Conservation (phyloP, 2,329 filamentous ascomycete genomes). For the Ploettnerulaceae sp. region DNA sequence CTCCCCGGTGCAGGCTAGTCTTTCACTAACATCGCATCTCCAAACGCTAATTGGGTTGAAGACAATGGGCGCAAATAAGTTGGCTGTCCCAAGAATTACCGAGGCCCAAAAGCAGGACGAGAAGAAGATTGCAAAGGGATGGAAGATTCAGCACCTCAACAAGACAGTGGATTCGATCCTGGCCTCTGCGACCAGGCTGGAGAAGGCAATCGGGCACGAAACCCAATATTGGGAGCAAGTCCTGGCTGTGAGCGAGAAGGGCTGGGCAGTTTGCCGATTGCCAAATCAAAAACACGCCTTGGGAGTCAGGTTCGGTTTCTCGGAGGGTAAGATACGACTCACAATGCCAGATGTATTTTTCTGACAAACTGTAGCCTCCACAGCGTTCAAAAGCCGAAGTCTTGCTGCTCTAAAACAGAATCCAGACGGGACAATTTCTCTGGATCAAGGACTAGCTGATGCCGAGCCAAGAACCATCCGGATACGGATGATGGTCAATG, state of each 20-base stretch:
- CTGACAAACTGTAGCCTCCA: too few species aligned
- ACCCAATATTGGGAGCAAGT: slow-evolving; percentile 87
- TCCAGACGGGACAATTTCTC: slow-evolving; percentile 66
- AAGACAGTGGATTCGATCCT: slow-evolving; percentile 69
- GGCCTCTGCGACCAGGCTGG: slow-evolving; percentile 65
- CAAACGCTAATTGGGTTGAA: slow-evolving; percentile 69
- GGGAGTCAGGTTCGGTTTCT: slow-evolving; percentile 84
- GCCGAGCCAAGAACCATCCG: slow-evolving; percentile 56
- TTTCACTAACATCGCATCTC: slow-evolving; percentile 65
- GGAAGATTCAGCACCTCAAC: slow-evolving; percentile 73
- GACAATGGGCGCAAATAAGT: slow-evolving; percentile 64
- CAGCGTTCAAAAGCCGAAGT: slow-evolving; percentile 63
- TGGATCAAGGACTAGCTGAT: slow-evolving; percentile 56
- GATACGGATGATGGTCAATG: slow-evolving; percentile 58
- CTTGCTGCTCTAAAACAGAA: slow-evolving; percentile 73
- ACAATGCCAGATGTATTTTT: too few species aligned
- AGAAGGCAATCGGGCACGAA: slow-evolving; percentile 74
- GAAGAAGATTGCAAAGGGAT: slow-evolving; percentile 58
- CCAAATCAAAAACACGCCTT: slow-evolving; percentile 69
- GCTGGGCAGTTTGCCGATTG: slow-evolving; percentile 80
- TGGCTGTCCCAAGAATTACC: slow-evolving; percentile 56
- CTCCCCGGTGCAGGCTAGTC: slow-evolving; percentile 61
- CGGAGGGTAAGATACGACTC: too few species aligned
- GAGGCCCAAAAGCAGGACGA: slow-evolving; percentile 52
- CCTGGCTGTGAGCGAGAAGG: slow-evolving; percentile 71